Base-by-base conservation (phyloP, 257 asterid genomes). In the Linaria vulgaris region DNA sequence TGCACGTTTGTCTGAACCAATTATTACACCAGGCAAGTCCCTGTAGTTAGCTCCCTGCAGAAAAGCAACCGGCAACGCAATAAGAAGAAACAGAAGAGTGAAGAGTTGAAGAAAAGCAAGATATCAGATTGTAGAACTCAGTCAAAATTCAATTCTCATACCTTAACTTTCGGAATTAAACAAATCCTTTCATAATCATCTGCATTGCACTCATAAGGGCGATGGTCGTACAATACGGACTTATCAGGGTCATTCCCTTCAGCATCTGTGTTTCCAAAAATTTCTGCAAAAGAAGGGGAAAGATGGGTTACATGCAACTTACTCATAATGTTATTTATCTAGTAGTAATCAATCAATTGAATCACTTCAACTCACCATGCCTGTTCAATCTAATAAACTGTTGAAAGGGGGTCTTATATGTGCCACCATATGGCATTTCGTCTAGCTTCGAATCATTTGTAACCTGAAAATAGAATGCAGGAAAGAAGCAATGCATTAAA, bases 1-100 rank as follows among this genome's bases (percentile, higher is more conserved):
- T 3, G 57, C 78, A 20, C 37, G 47, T 1, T 63, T 72, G 24
- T 69, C 68, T 1, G 73, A 25, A 12, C 68, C 70, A 21, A 79
- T 56, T 6, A 70, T 23, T 7, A 79, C 44, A 38, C 80, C 83
- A 17, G 80, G 78, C 63, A 75, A 61, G 65, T 79, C 62, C 55
- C 83, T 79, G 10, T 74, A 79, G 67, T 72, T 71, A 0, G 83
- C 80, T 24, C 83, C 83, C 83, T 78, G 55, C 1, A 45, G n/a
- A 64, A 13, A 63, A 39, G 41, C 61, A 64, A 44, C 7, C 39
- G n/a, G 3, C 46, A 56, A 27, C n/a, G n/a, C n/a, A n/a, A n/a
- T n/a, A n/a, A n/a, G n/a, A n/a, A n/a, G n/a, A n/a, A n/a, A n/a
- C n/a, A n/a, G n/a, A n/a, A n/a, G n/a, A n/a, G 6, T 27, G 34